Evolutionary conservation across 352 stramenopile species (phyloP), one percentile per base, ranked within the genome.

Genomic region (Aphanomyces invadans): DNA sequence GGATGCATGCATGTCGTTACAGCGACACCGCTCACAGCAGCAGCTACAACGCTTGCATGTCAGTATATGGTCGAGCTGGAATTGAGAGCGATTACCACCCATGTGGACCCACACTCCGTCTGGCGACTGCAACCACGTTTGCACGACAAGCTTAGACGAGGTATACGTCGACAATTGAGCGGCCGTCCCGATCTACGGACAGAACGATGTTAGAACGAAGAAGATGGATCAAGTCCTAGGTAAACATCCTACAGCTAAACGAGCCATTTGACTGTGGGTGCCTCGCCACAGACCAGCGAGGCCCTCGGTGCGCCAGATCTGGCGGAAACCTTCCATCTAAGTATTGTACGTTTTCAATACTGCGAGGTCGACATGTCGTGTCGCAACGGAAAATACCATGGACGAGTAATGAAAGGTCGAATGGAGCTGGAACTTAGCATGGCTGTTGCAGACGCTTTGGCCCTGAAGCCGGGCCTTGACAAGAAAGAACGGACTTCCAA

Each of bases 401-500:
- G 78, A 76, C 1, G 68, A 78, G 71, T 95, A 95, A 7, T 86
- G 72, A 57, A 15, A 15, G 7, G 36, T 42, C 36, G 36, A 42
- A 15, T 42, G 7, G 36, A 15, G 36, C 36, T 15, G 7, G 7
- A 92, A 95, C 57, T 92, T 82, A 3, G 83, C 72, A 71, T 92
- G 92, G 45, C 90, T 79, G 11, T 75, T 86, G 15, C 77, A 76
- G 0, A 71, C 68, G 1, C 83, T 86, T 65, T 83, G 81, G 0
- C 83, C 86, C 63, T 95, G 86, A 56, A 95, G 88, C 5, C 86
- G 72, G 28, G 86, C 81, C 67, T 95, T 95, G 10, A 95, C 77
- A n/a, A 95, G 75, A 69, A 87, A 92, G 71, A 95, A 92, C 19
- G 86, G 86, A 68, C 82, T 90, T n/a, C 86, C 86, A 65, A 90